A percentile compares a stretch with the other conserved stretches of the same genome.
These are phyloP conservation scores for Colletotrichum tabaci DNA, from an alignment of 2,329 filamentous ascomycete species.

Conservation along the genomic window DNA sequence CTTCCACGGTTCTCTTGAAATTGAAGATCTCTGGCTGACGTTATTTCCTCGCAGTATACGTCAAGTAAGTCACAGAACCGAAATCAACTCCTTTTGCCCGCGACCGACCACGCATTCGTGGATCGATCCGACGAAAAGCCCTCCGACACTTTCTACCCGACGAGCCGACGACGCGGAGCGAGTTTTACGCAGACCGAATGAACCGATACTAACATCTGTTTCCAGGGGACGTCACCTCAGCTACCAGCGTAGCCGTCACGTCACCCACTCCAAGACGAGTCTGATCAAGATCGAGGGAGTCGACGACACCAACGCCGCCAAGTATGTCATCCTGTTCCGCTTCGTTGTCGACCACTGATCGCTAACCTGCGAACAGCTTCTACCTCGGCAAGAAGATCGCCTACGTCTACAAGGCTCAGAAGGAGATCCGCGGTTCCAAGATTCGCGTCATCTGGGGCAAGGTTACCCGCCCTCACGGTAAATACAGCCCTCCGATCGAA, in stretches of 20 bases:
- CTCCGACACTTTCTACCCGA: constrained; percentile 1
- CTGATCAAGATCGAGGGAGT: constrained; percentile 99
- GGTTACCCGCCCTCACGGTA: constrained; percentile 96
- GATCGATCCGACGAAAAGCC: constrained; percentile 19
- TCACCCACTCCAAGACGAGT: constrained; percentile 90
- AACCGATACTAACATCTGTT: constrained; percentile 32
- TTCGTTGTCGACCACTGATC: background rate
- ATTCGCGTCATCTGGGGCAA: constrained; percentile 99
- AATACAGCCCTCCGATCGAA: constrained; percentile 48
- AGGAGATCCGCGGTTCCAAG: constrained; percentile 97
- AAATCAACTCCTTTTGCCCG: constrained; percentile 12
- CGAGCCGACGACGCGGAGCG: constrained; percentile 14
- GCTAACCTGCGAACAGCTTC: constrained; percentile 71
- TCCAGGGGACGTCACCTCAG: constrained; percentile 95
- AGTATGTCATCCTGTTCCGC: constrained; percentile 68
- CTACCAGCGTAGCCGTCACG: constrained; percentile 96
- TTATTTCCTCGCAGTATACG: constrained; percentile 75
- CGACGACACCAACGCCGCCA: constrained; percentile 89
- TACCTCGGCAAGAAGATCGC: constrained; percentile 99
- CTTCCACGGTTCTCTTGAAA: constrained; percentile 10
- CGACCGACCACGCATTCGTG: constrained; percentile 20
- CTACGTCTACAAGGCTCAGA: constrained; percentile 97
- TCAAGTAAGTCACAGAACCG: constrained; percentile 79
- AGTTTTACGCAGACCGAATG: background rate
- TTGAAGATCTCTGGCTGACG: constrained; percentile 54